Base-by-base conservation (phyloP, 2,329 filamentous ascomycete genomes). In the Onygena corvina region DNA sequence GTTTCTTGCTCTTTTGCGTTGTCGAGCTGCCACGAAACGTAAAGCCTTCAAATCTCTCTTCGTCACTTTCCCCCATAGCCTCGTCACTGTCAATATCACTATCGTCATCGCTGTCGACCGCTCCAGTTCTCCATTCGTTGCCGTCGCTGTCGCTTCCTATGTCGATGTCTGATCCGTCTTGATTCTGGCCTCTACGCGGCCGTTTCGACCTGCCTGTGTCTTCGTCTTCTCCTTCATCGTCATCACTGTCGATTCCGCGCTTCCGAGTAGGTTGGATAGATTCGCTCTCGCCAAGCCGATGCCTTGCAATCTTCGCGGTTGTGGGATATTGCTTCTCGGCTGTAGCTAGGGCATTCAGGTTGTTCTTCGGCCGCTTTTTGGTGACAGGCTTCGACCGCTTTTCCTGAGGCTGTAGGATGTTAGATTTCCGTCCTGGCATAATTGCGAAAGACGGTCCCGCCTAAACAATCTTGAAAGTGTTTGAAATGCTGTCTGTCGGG, bases 21-120 rank as follows among this genome's bases (percentile, higher is more conserved):
- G 63, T 62, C n/a, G 73, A 73, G 56, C 75, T 78, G 27, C 80
- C 80, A 29, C 79, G 72, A 59, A 84, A 84, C 3, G 76, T 77
- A 59, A 83, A 93, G 8, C 80, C 85, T 55, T 87, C 80, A 56
- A 94, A 93, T 54, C 76, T 77, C 62, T 94, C 89, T 60, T 92
- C 82, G 60, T 94, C 89, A 59, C 86, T 92, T 56, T 86, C 82
- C 2, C 87, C 86, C 72, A 94, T 87, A 1, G 90, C 89, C 59
- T 93, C 86, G 61, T 85, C 81, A 56, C 78, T 83, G 61, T 85
- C 81, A 50, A 86, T 70, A 53, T 83, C 80, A 49, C 76, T 80
- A 58, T 85, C 82, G 53, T 83, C 75, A 48, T 83, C 80, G 38
- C 76, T 77, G 45, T 76, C 77, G 18, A 82, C 79, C 44, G 80